Base-by-base conservation (phyloP, 163 green algal genomes). In the Picocystis sp. region DNA sequence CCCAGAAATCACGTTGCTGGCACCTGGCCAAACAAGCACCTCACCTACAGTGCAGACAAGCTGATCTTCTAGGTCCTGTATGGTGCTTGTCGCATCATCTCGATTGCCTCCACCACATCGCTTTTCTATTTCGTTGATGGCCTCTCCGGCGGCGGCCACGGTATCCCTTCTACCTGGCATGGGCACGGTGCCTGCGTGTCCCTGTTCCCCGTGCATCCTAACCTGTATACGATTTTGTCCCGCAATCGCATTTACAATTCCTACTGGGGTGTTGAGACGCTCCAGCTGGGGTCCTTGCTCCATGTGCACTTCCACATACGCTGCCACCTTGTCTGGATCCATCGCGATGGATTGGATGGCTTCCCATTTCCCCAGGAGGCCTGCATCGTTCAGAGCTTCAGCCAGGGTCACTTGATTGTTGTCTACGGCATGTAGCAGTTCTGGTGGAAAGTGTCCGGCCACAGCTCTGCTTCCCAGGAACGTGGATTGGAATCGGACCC, bases 1-100 rank as follows among this genome's bases (percentile, higher is more conserved):
- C 14, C 74, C 72, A 5, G 82, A 54, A 46, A 95, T 94, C 43
- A 93, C 84, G 64, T 95, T 95, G 59, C 63, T 77, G 10, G 79
- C 81, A 11, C 76, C 77, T 3, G 86, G 86, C 67, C 73, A 85
- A 12, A 90, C 55, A 3, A 44, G 55, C 17, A 92, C 25, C 9
- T 81, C 65, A n/a, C 86, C 86, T 25, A 90, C 81, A 1, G 83
- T 95, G 67, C 86, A 94, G 46, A 95, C 81, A 55, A 95, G 74
- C 48, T 58, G 58, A 25, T 53, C 35, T 33, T 53, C 47, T 21
- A 10, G 15, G 47, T 53, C 47, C 3, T 33, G 34, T 3, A 53
- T 33, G 35, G 15, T 53, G 47, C 13, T 34, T 21, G 47, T 34
- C 11, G 48, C 22, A 34, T 69, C 53, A 14, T 52, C 38, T 43